phyloP scores from a whole-genome alignment of 345 rosid species.

The Hirschfeldia incana region DNA sequence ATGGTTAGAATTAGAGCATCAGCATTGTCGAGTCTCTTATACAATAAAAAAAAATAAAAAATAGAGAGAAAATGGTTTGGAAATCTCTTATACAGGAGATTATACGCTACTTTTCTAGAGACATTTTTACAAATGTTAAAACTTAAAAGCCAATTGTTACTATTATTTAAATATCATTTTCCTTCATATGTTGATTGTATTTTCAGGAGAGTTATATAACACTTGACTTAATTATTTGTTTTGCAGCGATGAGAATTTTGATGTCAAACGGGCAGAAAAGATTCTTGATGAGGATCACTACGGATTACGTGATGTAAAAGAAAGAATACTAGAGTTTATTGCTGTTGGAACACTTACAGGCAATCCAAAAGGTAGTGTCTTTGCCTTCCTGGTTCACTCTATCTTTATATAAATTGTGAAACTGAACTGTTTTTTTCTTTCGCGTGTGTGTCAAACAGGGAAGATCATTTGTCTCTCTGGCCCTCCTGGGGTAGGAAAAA shows the following conservation, averaged over 20 bases:
- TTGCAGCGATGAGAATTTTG: not conserved
- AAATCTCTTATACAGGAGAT: not conserved
- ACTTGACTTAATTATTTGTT: not conserved
- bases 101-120: not conserved
- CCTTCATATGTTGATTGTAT: too few species aligned
- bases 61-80: not conserved
- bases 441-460: not conserved
- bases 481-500: conserved; percentile 1
- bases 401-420: not conserved
- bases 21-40: not conserved
- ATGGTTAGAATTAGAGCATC: not conserved
- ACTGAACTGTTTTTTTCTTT: not conserved
- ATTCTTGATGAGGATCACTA: not conserved
- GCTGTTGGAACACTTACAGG: not conserved
- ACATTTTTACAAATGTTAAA: not conserved
- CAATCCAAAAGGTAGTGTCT: not conserved
- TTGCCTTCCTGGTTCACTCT: not conserved
- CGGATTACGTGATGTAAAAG: not conserved
- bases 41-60: too few species aligned
- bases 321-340: not conserved
- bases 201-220: not conserved
- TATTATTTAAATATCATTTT: not conserved
- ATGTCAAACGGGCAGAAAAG: not conserved
- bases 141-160: not conserved
- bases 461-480: not conserved